Conservation (phyloP, 73 alveolate genomes). For the Paramecium sexaurelia region DNA sequence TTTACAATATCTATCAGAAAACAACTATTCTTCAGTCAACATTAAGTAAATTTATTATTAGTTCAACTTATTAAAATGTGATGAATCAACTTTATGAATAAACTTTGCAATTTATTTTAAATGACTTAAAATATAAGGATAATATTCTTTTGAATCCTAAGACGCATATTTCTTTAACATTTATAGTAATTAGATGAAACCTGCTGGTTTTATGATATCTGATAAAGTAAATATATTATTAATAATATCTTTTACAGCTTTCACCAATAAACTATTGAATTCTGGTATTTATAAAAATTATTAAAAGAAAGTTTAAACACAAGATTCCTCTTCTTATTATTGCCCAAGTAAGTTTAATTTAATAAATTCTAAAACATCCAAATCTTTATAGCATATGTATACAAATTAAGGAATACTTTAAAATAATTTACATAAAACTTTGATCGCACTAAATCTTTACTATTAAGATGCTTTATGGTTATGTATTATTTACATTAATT, state of each 20-base stretch:
- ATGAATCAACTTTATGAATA: background rate
- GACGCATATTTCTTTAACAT: background rate
- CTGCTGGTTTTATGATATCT: conserved; percentile 28
- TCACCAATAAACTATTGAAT: background rate
- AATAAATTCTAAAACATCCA: background rate
- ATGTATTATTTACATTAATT: conserved; percentile 2
- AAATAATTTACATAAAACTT: conserved; percentile 1
- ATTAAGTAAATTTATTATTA: background rate
- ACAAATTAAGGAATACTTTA: conserved; percentile 17
- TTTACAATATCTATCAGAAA: conserved; percentile 21
- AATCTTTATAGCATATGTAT: background rate
- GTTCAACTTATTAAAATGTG: background rate
- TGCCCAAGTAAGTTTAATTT: conserved; percentile 16
- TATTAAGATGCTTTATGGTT: background rate
- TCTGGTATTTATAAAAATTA: background rate
- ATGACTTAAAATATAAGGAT: conserved; percentile 24
- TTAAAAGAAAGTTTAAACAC: background rate
- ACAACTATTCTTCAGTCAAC: background rate
- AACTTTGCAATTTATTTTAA: conserved; percentile 11
- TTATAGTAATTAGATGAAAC: background rate
- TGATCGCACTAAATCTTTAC: conserved; percentile 17
- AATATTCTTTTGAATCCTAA: background rate
- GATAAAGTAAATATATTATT: background rate
- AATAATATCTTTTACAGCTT: background rate
- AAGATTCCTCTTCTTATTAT: background rate